Evolutionary conservation across 1,284 basidiomycete species (phyloP).

Genomic region (Cerioporus squamosus): DNA sequence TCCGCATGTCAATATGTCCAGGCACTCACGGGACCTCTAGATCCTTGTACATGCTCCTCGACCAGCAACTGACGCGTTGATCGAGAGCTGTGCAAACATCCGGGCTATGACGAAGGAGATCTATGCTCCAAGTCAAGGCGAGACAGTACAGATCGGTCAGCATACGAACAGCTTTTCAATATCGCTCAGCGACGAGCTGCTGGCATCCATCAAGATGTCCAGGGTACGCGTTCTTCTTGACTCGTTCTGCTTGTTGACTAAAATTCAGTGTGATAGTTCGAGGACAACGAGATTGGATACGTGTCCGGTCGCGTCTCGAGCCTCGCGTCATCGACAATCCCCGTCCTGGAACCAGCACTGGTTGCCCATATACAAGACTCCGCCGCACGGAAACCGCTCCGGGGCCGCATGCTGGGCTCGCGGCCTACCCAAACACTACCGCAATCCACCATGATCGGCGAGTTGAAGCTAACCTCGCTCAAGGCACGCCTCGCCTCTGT

Average conservation of each 20-base stretch:
- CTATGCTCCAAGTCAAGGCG: conserved; percentile 74
- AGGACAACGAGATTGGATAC: conserved; percentile 95
- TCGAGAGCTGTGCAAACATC: conserved; percentile 81
- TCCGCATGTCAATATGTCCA: neutral
- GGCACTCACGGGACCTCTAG: conserved; percentile 53
- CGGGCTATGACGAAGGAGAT: conserved; percentile 92
- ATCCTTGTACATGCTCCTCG: conserved; percentile 84
- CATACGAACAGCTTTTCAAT: conserved; percentile 95
- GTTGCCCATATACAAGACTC: conserved; percentile 31
- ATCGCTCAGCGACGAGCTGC: conserved; percentile 87
- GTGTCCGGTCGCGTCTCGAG: conserved; percentile 85
- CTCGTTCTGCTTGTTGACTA: neutral
- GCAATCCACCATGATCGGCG: conserved; percentile 93
- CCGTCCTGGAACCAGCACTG: conserved; percentile 62
- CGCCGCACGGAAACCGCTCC: conserved; percentile 28
- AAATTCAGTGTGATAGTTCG: conserved; percentile 65
- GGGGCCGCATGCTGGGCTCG: conserved; percentile 58
- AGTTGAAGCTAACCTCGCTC: conserved; percentile 87
- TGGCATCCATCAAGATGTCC: conserved; percentile 85
- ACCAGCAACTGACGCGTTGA: conserved; percentile 70
- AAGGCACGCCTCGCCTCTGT: conserved; percentile 77
- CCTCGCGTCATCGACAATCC: conserved; percentile 78
- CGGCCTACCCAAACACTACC: conserved; percentile 67
- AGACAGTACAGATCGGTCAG: conserved; percentile 90
- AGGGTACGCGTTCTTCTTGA: conserved; percentile 58